These are phyloP conservation scores for Pisolithus albus DNA, from an alignment of 768 basidiomycete genomes.

Conservation along the genomic window DNA sequence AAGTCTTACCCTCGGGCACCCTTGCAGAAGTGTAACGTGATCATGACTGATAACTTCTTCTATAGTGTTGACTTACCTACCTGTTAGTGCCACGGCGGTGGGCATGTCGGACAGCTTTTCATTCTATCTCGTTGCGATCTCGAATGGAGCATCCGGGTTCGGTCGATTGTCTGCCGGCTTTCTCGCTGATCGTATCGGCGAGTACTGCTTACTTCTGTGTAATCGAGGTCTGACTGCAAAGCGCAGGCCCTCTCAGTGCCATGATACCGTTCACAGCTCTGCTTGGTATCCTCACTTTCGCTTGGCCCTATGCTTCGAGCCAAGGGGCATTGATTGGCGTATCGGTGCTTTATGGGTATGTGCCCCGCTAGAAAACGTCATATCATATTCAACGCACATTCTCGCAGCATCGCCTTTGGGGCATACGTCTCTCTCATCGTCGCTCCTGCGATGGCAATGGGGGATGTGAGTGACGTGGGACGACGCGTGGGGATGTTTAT, in stretches of 20 bases:
- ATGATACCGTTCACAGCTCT: conserved; percentile 56
- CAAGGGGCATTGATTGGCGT: conserved; percentile 43
- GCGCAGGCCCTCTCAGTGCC: conserved; percentile 55
- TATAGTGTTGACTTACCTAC: conserved; percentile 59
- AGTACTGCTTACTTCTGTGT: neutral
- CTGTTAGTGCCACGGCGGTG: conserved; percentile 21
- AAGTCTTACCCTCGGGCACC: conserved; percentile 6
- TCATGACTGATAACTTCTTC: conserved; percentile 3
- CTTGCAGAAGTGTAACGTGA: neutral
- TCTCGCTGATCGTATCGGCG: conserved; percentile 49
- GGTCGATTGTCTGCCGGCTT: conserved; percentile 53
- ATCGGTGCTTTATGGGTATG: conserved; percentile 59
- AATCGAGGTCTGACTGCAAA: neutral
- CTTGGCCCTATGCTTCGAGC: conserved; percentile 59
- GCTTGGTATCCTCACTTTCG: conserved; percentile 53
- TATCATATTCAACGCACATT: no score
- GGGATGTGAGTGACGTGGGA: no score
- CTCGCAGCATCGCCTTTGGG: no score
- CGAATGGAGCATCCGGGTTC: conserved; percentile 58
- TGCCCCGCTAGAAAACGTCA: neutral
- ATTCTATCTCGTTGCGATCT: conserved; percentile 62
- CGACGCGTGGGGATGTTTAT: no score
- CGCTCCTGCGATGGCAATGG: no score
- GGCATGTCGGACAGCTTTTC: conserved; percentile 43
- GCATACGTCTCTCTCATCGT: no score